A percentile compares a stretch with the other conserved stretches of the same genome.
Evolutionary conservation across 2,329 filamentous ascomycete species (phyloP).

Genomic region (Calycina herbarum): DNA sequence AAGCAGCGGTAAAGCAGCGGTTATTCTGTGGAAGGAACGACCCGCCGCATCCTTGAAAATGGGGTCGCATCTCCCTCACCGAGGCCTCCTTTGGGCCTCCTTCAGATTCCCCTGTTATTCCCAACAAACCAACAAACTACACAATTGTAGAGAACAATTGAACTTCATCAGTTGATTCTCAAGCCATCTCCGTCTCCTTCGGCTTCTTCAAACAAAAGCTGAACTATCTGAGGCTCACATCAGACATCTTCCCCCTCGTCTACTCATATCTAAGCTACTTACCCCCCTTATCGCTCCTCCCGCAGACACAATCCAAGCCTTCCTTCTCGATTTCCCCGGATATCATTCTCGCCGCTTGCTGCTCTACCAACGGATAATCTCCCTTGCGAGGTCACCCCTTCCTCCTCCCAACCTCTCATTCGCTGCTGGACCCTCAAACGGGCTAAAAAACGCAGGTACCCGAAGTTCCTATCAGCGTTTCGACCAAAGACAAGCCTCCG

Average conservation of each 20-base stretch:
- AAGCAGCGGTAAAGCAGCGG: too few relatives aligned
- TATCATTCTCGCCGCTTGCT: background rate
- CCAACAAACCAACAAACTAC: too few relatives aligned
- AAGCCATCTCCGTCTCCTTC: background rate
- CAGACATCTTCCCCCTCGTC: background rate
- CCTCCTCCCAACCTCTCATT: background rate
- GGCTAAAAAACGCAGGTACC: background rate
- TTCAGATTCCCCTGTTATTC: too few relatives aligned
- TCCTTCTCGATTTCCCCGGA: background rate
- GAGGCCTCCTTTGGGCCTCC: too few relatives aligned
- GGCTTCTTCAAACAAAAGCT: background rate
- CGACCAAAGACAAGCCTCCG: background rate
- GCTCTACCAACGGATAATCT: background rate
- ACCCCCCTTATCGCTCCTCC: background rate
- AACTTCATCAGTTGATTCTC: background rate
- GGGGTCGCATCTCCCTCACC: too few relatives aligned
- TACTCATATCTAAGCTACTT: background rate
- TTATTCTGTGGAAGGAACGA: too few relatives aligned
- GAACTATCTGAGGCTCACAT: background rate
- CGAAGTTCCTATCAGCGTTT: background rate
- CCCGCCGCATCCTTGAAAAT: too few relatives aligned
- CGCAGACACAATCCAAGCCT: background rate
- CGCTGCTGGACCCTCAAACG: background rate
- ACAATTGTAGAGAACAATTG: background rate
- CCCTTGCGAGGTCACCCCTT: background rate